Base-by-base conservation (phyloP, 768 basidiomycete species). In the Leucocoprinus birnbaumii region DNA sequence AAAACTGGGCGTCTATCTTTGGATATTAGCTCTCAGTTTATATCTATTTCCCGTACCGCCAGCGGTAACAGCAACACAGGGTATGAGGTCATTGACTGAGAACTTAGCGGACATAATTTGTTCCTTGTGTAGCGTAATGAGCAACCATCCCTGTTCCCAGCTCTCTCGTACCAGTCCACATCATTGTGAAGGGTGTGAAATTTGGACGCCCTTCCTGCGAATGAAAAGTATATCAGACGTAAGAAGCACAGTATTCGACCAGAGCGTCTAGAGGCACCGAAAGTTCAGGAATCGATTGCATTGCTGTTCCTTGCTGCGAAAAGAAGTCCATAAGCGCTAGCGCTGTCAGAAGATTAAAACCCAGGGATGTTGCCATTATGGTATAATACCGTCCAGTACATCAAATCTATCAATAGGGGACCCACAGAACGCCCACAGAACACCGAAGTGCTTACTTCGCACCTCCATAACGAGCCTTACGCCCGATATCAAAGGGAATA, bases 401-500 rank as follows among this genome's bases (percentile, higher is more conserved):
- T 19, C n/a, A 41, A 38, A 55, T 49, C 47, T 55, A 48, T 48
- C 35, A 49, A 54, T 37, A 22, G 16, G 26, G 9, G 11, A 19
- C 24, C 14, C 22, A 24, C 22, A 38, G n/a, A 31, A 31, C 26
- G 14, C 46, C 13, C n/a, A n/a, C n/a, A n/a, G n/a, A n/a, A n/a
- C n/a, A n/a, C n/a, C n/a, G n/a, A 43, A 18, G 5, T 16, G 4
- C 13, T 44, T 44, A 55, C 34, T 55, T 55, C 21, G 73, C 62
- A 51, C 75, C 74, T 47, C 91, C 90, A 60, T 95, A 98, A 43
- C 90, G 85, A 55, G 90, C 78, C 75, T 98, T 98, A 66, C 94
- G 88, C 26, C 94, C 96, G 57, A 98, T 80, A 66, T 98, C 96
- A 71, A 95, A 98, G 21, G 95, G 94, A 57, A 95, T 77, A 72